phyloP scores from a whole-genome alignment of 2,329 filamentous ascomycete genomes.

The Karstenula rhodostoma region DNA sequence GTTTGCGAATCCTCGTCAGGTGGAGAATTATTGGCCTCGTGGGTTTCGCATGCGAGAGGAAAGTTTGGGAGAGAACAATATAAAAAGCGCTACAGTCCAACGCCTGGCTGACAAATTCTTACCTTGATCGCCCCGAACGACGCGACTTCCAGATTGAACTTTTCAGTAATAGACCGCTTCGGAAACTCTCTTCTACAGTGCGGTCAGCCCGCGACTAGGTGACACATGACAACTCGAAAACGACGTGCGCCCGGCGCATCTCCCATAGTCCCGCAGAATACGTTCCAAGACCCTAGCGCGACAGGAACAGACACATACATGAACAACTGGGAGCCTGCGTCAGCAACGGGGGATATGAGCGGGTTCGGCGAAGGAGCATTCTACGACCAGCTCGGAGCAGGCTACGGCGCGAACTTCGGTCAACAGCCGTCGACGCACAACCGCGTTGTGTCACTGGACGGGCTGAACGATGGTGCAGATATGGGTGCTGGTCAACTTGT shows the following conservation, averaged over 20 bases:
- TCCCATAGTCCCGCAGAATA: constrained; percentile 65
- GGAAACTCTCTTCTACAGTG: not conserved
- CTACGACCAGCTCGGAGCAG: constrained; percentile 43
- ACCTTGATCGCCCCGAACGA: not conserved
- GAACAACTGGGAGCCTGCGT: constrained; percentile 42
- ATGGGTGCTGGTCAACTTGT: constrained; percentile 54
- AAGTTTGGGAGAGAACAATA: constrained; percentile 6
- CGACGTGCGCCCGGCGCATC: constrained; percentile 75
- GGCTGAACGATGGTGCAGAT: constrained; percentile 34
- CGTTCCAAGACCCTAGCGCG: constrained; percentile 57
- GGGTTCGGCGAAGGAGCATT: constrained; percentile 48
- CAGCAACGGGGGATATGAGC: constrained; percentile 33
- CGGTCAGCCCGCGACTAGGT: constrained; percentile 3
- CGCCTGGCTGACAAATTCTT: constrained; percentile 7
- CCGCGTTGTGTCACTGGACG: constrained; percentile 45
- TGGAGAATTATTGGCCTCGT: not conserved
- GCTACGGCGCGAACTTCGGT: constrained; percentile 30
- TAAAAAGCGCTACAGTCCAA: constrained; percentile 8
- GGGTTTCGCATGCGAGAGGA: constrained; percentile 4
- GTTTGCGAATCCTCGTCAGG: constrained; percentile 2
- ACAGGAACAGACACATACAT: constrained; percentile 47
- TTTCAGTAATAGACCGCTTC: not conserved
- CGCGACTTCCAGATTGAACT: constrained; percentile 5
- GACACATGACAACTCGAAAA: constrained; percentile 63
- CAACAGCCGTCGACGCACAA: constrained; percentile 32